Percentiles rank a stretch among this genome's conserved stretches.
These are phyloP conservation scores for Tetrahymena borealis DNA, from an alignment of 73 alveolate species.

Conservation along the genomic window DNA sequence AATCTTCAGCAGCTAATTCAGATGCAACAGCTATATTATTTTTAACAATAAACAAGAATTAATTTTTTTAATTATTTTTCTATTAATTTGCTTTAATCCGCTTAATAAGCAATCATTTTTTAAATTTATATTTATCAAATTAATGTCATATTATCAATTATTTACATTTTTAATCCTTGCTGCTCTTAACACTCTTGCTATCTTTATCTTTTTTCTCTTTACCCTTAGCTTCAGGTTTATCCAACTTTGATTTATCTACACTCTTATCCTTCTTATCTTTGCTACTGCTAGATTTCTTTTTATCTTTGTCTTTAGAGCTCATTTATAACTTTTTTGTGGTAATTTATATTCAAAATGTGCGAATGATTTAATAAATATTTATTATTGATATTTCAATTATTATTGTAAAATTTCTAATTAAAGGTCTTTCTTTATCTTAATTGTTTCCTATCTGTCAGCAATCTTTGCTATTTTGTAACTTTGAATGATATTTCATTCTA, in stretches of 20 bases:
- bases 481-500: background rate
- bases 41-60: background rate
- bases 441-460: too few species aligned
- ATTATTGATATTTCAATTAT: background rate
- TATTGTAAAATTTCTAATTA: background rate
- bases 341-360: background rate
- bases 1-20: background rate
- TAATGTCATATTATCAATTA: background rate
- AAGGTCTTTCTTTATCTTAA: background rate
- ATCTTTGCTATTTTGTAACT: background rate
- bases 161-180: background rate
- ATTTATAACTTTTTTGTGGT: background rate
- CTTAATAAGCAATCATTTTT: too few species aligned
- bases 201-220: constrained; percentile 7
- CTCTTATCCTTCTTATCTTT: constrained; percentile 18
- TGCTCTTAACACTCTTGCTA: background rate
- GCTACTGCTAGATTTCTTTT: constrained; percentile 19
- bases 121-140: too few species aligned
- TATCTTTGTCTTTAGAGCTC: constrained; percentile 6
- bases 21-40: background rate
- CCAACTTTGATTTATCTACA: constrained; percentile 1
- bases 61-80: too few species aligned
- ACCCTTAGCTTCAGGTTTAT: constrained; percentile 5
- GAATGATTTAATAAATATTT: background rate
- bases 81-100: too few species aligned